Evolutionary conservation across 225 moss, liverwort and hornwort species (phyloP).

Genomic region (Marchantia polymorpha): DNA sequence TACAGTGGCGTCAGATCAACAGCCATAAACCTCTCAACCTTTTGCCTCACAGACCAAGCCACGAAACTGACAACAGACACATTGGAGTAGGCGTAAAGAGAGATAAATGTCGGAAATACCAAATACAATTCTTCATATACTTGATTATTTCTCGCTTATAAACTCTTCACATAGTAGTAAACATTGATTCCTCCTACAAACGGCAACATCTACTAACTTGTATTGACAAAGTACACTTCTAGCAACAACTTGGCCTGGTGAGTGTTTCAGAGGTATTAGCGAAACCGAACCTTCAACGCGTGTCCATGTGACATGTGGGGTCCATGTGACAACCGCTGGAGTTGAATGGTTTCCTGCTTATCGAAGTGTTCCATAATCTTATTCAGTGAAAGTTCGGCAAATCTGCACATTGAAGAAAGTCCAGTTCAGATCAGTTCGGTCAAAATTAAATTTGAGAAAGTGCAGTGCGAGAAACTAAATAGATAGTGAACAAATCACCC

Average conservation of each 20-base stretch:
- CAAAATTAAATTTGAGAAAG: background rate
- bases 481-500: too few relatives aligned
- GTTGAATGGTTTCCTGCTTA: conserved; percentile 21
- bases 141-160: background rate
- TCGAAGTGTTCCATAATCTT: conserved; percentile 41
- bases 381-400: conserved; percentile 47
- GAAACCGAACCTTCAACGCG: conserved; percentile 26
- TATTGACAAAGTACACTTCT: background rate
- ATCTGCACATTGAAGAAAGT: conserved; percentile 22
- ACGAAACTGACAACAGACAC: background rate
- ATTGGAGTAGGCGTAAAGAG: background rate
- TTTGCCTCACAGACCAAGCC: background rate
- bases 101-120: background rate
- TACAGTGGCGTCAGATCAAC: background rate
- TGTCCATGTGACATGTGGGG: conserved; percentile 40
- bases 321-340: conserved; percentile 41
- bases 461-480: too few relatives aligned
- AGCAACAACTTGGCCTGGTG: background rate
- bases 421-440: too few relatives aligned
- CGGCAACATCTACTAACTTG: background rate
- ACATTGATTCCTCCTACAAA: background rate
- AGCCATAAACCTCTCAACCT: background rate
- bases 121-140: background rate
- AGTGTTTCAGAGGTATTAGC: background rate
- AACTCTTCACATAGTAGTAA: background rate